These are phyloP conservation scores for Arachnomyces sp. DNA, from an alignment of 2,329 filamentous ascomycete species.

Conservation along the genomic window DNA sequence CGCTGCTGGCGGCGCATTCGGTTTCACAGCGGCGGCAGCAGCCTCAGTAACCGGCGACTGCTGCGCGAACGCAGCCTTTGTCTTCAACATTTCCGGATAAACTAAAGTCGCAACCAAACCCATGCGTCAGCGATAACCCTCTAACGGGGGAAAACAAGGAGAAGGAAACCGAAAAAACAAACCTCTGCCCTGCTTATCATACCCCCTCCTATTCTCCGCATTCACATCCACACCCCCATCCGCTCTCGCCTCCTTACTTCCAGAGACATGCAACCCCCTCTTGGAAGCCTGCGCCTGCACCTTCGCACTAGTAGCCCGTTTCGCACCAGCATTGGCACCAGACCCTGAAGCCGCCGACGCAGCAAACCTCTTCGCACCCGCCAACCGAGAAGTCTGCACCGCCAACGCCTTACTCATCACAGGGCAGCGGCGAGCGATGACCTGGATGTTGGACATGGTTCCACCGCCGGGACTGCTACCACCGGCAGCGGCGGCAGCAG, in stretches of 20 bases:
- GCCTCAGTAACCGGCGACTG: constrained; percentile 11
- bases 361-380: constrained; percentile 30
- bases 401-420: constrained; percentile 98
- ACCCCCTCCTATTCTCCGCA: constrained; percentile 39
- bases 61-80: no score
- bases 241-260: constrained; percentile 69
- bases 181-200: constrained; percentile 25
- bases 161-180: constrained; percentile 13
- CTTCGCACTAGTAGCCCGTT: constrained; percentile 40
- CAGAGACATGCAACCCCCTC: constrained; percentile 74
- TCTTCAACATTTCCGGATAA: not conserved
- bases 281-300: constrained; percentile 48
- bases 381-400: constrained; percentile 56
- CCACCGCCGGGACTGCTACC: constrained; percentile 67
- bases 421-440: constrained; percentile 88
- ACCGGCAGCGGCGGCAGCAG: constrained; percentile 53
- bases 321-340: constrained; percentile 17
- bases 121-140: no score
- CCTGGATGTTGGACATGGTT: constrained; percentile 94
- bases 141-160: not conserved
- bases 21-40: constrained; percentile 35
- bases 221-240: constrained; percentile 48
- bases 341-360: constrained; percentile 25
- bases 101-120: constrained; percentile 5
- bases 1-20: constrained; percentile 38